Base-by-base conservation (phyloP, 306 rosid species). In the Castanea mollissima region DNA sequence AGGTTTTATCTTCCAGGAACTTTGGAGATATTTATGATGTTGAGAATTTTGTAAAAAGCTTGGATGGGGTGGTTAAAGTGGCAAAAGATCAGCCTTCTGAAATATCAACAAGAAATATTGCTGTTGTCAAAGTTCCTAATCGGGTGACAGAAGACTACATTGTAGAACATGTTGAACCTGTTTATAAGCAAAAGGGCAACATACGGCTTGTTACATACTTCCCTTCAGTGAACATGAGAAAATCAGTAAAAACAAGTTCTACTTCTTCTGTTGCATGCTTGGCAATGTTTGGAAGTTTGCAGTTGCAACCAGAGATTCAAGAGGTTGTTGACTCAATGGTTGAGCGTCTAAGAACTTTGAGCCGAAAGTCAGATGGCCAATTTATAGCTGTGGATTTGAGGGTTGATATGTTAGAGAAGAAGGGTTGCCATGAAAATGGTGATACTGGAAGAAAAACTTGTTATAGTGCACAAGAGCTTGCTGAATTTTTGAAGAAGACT, bases 261-360 rank as follows among this genome's bases (percentile, higher is more conserved):
- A 68, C 90, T 2, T 91, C 91, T 82, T 89, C 96, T 29, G 86
- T 90, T 75, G 90, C 94, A 16, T 96, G 98, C 81, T 89, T 93
- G 87, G 99, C 97, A 76, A 93, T 91, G 98, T 96, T 89, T 79
- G 98, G 93, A 86, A 96, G 94, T 81, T 88, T 96, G 76, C 86
- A 90, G 84, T 85, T 93, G 88, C 94, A 90, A 83, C 88, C 91
- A 15, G 96, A 93, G 81, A 90, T 90, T 51, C 85, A 34, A 9
- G 97, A 91, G 78, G 88, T 93, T 35, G 92, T 96, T 32, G 96
- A 96, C 59, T 90, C 98, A 21, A 90, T 92, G 90, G 86, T 93
- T 23, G 93, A 88, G 87, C 88, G 97, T 77, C 89, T 96, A 46
- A 87, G 83, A 87, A 88, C 99, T 73, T 74, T 93, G 83, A 91